phyloP scores from a whole-genome alignment of 768 basidiomycete species.

The Lanmaoa rubissima region DNA sequence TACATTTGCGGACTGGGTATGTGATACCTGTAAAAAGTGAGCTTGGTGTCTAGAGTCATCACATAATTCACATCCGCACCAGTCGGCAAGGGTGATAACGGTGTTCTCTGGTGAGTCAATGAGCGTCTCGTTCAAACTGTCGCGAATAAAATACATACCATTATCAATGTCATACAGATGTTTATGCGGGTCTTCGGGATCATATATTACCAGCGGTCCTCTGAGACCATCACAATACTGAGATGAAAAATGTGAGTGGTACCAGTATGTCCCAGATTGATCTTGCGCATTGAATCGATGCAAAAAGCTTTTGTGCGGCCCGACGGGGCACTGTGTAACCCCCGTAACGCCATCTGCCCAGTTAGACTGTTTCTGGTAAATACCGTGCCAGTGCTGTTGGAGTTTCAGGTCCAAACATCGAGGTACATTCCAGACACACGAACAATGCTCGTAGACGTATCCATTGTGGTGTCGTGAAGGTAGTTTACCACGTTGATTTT shows the following conservation, averaged over 20 bases:
- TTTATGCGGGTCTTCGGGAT: constrained; percentile 39
- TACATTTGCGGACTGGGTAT: constrained; percentile 12
- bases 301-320: constrained; percentile 17
- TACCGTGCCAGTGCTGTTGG: constrained; percentile 54
- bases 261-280: constrained; percentile 34
- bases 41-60: constrained; percentile 28
- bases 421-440: constrained; percentile 11
- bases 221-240: constrained; percentile 37
- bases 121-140: background rate
- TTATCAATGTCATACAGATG: constrained; percentile 44
- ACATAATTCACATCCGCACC: background rate
- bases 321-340: constrained; percentile 37
- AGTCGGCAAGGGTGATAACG: constrained; percentile 42
- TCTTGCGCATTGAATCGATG: constrained; percentile 18
- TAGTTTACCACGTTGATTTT: constrained; percentile 45
- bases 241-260: constrained; percentile 38
- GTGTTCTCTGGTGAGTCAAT: constrained; percentile 31
- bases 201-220: constrained; percentile 39
- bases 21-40: constrained; percentile 16
- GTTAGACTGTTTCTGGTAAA: constrained; percentile 42
- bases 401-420: background rate
- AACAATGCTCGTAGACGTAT: constrained; percentile 50
- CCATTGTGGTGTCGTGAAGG: constrained; percentile 47
- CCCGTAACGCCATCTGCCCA: constrained; percentile 45
- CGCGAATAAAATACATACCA: constrained; percentile 24